Percentiles rank a stretch among this genome's conserved stretches.
Conservation (phyloP, 2,329 filamentous ascomycete species). For the Colletotrichum scovillei region DNA sequence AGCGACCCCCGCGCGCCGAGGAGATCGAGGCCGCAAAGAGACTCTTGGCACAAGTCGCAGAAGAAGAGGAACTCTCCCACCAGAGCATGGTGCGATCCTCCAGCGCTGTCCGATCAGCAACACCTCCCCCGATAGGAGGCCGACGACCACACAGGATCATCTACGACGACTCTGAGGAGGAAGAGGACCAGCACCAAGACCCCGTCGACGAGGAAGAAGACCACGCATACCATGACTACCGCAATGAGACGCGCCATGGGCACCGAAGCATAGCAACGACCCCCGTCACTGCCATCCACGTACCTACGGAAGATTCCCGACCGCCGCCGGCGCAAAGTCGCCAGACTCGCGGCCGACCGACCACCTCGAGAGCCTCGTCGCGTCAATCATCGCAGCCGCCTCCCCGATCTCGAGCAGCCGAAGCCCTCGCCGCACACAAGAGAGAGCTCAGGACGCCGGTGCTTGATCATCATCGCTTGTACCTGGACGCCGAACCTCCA, state of each 20-base stretch:
- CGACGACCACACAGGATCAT: slow-evolving; percentile 11
- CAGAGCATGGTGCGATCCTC: not conserved
- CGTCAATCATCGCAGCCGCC: slow-evolving; percentile 12
- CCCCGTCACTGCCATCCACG: slow-evolving; percentile 5
- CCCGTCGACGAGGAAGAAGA: not conserved
- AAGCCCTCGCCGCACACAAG: slow-evolving; percentile 18
- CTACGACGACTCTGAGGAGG: slow-evolving; percentile 25
- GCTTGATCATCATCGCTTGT: slow-evolving; percentile 16
- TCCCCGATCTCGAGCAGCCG: not conserved
- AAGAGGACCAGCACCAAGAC: not conserved
- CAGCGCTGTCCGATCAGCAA: slow-evolving; percentile 10
- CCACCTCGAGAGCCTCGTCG: not conserved
- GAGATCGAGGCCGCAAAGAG: slow-evolving; percentile 26
- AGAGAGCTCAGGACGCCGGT: slow-evolving; percentile 21
- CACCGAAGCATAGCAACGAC: not conserved
- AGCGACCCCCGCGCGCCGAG: slow-evolving; percentile 22
- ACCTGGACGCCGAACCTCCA: slow-evolving; percentile 28
- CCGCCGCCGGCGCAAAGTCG: not conserved
- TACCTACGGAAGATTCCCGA: not conserved
- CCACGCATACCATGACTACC: not conserved
- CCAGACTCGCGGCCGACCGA: not conserved
- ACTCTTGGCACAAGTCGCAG: slow-evolving; percentile 19
- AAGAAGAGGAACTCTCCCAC: not conserved
- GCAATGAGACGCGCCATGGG: not conserved
- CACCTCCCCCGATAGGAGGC: slow-evolving; percentile 27